Conservation (phyloP, 2,329 filamentous ascomycete genomes). For the Botrytis pseudocinerea region DNA sequence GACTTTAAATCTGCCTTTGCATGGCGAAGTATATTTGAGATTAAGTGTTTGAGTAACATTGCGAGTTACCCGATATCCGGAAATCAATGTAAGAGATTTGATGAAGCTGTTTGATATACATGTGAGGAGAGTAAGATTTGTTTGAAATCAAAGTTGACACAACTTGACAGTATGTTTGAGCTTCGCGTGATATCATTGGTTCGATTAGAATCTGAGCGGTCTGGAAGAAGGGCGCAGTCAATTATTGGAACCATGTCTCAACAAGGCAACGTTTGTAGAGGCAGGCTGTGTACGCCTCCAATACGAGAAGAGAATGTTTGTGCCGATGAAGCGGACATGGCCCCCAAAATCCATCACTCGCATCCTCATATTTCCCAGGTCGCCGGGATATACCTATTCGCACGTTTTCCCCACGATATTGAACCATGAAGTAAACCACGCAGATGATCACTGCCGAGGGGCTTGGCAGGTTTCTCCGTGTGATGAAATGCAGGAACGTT, state of each 20-base stretch:
- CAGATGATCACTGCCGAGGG: background rate
- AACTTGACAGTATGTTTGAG: background rate
- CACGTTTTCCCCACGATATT: slow-evolving; percentile 12
- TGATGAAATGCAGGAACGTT: background rate
- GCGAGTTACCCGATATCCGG: background rate
- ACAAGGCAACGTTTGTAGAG: background rate
- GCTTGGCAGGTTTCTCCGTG: background rate
- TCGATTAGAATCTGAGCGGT: background rate
- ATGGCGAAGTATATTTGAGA: slow-evolving; percentile 8
- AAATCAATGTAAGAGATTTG: background rate
- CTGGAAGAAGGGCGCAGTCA: slow-evolving; percentile 2
- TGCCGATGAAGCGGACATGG: background rate
- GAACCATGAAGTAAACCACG: background rate
- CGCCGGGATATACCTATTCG: background rate
- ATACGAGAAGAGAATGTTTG: background rate
- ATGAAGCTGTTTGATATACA: background rate
- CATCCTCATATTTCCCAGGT: background rate
- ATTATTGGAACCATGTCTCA: background rate
- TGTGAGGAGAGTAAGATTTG: background rate
- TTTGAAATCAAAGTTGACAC: background rate
- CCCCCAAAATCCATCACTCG: too few species aligned
- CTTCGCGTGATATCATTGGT: background rate
- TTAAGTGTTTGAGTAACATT: background rate
- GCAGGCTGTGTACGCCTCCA: background rate
- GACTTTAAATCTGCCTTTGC: slow-evolving; percentile 11